These are phyloP conservation scores for Lecanosticta acicola DNA, from an alignment of 2,329 filamentous ascomycete species.

Conservation along the genomic window DNA sequence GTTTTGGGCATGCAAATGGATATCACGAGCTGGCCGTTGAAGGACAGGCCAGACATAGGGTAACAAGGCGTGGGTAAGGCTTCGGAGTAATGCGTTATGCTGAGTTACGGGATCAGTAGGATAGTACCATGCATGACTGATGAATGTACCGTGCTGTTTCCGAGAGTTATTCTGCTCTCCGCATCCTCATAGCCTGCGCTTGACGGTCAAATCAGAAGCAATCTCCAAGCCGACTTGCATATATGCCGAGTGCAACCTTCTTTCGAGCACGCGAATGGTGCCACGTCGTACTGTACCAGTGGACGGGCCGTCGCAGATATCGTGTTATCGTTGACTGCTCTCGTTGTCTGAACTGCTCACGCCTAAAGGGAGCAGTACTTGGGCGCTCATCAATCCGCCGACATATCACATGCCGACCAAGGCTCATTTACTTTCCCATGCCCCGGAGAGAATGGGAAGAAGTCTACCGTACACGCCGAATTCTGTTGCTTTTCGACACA, in stretches of 20 bases:
- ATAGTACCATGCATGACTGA: neutral
- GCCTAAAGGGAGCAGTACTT: no score
- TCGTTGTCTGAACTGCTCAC: no score
- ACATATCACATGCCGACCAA: no score
- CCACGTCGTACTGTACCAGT: neutral
- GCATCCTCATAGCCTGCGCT: no score
- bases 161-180: no score
- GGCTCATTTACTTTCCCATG: neutral
- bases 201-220: no score
- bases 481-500: neutral
- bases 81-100: neutral
- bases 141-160: no score
- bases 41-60: neutral
- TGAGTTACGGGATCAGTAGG: neutral
- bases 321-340: no score
- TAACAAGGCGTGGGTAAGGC: neutral
- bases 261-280: neutral
- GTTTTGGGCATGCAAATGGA: neutral
- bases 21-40: neutral
- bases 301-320: no score
- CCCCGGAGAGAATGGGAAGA: neutral
- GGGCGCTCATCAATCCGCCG: no score
- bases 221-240: neutral
- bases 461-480: slow-evolving; percentile 1
- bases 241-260: neutral